Evolutionary conservation across 2,329 filamentous ascomycete genomes (phyloP).

Genomic region (Aschersonia sp.): DNA sequence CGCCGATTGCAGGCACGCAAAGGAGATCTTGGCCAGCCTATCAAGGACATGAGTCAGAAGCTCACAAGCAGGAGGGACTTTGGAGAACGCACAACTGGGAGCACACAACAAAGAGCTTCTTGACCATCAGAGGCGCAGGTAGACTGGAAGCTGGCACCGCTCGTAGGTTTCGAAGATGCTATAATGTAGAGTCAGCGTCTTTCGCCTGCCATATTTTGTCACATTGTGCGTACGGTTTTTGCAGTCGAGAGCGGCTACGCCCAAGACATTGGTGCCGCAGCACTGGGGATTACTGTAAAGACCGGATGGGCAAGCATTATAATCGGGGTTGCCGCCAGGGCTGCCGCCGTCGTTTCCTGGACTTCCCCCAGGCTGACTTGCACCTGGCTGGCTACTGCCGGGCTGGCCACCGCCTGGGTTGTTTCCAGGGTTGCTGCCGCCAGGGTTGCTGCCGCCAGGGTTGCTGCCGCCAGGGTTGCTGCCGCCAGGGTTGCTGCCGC

Average conservation of each 20-base stretch:
- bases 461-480: background rate
- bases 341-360: background rate
- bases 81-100: conserved; percentile 4
- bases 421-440: background rate
- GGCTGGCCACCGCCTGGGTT: background rate
- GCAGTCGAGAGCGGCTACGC: conserved; percentile 4
- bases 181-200: background rate
- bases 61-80: background rate
- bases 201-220: background rate
- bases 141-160: conserved; percentile 1
- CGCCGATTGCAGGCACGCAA: conserved; percentile 1
- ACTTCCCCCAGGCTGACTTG: background rate
- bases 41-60: background rate
- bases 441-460: background rate
- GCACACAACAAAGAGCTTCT: conserved; percentile 4
- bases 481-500: background rate
- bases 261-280: conserved; percentile 4
- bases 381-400: background rate
- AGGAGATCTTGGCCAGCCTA: background rate
- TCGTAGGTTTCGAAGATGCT: conserved; percentile 1
- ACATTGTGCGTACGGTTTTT: conserved; percentile 3
- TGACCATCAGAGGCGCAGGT: conserved; percentile 1
- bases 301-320: conserved; percentile 1
- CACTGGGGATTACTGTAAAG: conserved; percentile 6
- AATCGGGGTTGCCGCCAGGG: background rate